Base-by-base conservation (phyloP, 2,329 filamentous ascomycete species). In the Tolypocladium paradoxum region DNA sequence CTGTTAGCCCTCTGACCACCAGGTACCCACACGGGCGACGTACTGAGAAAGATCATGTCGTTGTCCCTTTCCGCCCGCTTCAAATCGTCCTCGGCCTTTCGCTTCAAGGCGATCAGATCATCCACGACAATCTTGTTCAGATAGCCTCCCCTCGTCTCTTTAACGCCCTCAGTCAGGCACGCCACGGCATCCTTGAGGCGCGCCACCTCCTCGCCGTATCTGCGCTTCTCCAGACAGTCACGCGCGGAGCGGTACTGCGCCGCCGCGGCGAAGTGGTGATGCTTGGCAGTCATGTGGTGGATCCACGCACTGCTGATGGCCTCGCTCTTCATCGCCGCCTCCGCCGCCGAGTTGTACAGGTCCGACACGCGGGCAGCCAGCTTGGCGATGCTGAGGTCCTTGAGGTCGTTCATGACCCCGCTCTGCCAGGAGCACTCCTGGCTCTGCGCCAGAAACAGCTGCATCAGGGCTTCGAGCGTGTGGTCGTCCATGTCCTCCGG, bases 401-500 rank as follows among this genome's bases (percentile, higher is more conserved):
- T 96, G 71, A 96, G 83, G 27, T 85, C 84, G 65, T 96, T 92
- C 74, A 95, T 91, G 54, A 95, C 91, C 1, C 93, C 92, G 67
- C 96, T 97, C 61, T 93, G 87, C 93, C 93, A 99, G 70, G 93
- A 97, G 66, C 91, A 97, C 71, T 99, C 93, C 65, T 99, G 93
- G 31, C 87, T 91, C 67, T 99, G 90, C 1, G 91, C 92, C 11
- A 99, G 78, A 67, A 95, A 83, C 33, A 99, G 77, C 66, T 92
- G 82, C 60, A 88, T 82, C 47, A 97, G 72, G 51, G 88, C 89
- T 62, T 92, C 87, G 48, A 99, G 76, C 0, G 91, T 96, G 63
- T 88, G 81, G 50, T 83, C 79, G 62, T 99, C 93, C 90, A 99
- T 95, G 65, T 99, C 93, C 65, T 97, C 93, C 1, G 93, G 91